Evolutionary conservation across 352 stramenopile genomes (phyloP).

Genomic region (Blastocystis sp.): DNA sequence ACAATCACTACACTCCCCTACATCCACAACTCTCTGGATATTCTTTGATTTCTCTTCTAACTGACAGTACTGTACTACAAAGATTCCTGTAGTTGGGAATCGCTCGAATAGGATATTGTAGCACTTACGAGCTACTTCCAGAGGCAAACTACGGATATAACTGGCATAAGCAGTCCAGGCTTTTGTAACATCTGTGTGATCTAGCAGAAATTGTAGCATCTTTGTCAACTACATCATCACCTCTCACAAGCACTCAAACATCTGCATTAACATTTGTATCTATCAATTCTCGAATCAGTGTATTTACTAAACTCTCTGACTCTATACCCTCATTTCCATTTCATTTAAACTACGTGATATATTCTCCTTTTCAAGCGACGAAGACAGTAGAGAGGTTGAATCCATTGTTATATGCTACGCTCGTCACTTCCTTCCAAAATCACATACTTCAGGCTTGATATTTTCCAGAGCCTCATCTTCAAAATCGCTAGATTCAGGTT

Average conservation of each 20-base stretch:
- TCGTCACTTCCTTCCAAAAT: not conserved
- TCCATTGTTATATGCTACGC: not conserved
- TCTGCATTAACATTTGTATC: slow-evolving; percentile 20
- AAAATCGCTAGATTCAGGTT: slow-evolving; percentile 22
- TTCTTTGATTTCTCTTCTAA: slow-evolving; percentile 30
- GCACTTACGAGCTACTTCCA: not conserved
- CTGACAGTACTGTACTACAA: slow-evolving; percentile 15
- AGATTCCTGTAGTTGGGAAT: slow-evolving; percentile 12
- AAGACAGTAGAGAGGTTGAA: not conserved
- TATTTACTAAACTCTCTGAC: not conserved
- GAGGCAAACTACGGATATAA: slow-evolving; percentile 4
- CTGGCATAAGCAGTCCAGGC: slow-evolving; percentile 40
- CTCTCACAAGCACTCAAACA: not conserved
- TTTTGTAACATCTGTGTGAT: not conserved
- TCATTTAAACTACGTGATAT: not conserved
- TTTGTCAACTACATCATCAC: slow-evolving; percentile 2
- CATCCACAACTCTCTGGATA: not conserved
- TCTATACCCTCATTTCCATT: not conserved
- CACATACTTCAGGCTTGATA: not conserved
- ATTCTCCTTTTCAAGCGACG: not conserved
- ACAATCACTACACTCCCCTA: not conserved
- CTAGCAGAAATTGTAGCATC: slow-evolving; percentile 24
- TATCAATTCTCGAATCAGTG: not conserved
- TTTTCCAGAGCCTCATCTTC: slow-evolving; percentile 22
- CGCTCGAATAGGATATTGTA: slow-evolving; percentile 50